Base-by-base conservation (phyloP, 1,284 basidiomycete species). In the Amylostereum chailletii region DNA sequence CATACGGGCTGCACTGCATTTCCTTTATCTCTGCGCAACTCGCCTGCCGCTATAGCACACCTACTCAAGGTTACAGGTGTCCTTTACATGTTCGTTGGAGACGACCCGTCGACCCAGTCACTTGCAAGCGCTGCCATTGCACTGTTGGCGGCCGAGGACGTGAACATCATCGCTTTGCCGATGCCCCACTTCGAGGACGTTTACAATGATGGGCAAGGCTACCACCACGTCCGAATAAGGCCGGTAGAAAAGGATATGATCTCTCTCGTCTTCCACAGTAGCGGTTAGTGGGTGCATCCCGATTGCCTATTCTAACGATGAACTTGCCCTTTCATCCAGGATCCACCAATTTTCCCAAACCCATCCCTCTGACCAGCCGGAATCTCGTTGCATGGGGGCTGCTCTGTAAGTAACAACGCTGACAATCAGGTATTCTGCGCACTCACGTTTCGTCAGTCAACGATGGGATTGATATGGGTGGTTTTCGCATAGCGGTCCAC, bases 271-370 rank as follows among this genome's bases (percentile, higher is more conserved):
- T 27, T 40, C 5, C 39, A 40, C 39, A 19, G 19, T 19, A 19
- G 19, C 19, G 19, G 19, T 40, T 27, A 40, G n/a, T 27, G 39
- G 39, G 39, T 40, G 39, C 39, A 27, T 40, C 39, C 39, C 5
- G 11, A 27, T 5, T n/a, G 29, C 5, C 5, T n/a, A 5, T 5
- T 6, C 11, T 40, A 27, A 40, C 39, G 29, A n/a, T 6, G n/a
- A 11, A 40, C n/a, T 27, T 40, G n/a, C n/a, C n/a, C 19, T 43
- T 43, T 9, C 42, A 43, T 29, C 10, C 42, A 58, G 59, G 59
- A 6, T 55, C 57, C 2, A 60, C 58, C 1, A 55, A 55, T 11
- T 55, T 53, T 44, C 59, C 59, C 1, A 61, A 61, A 42, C 58
- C 59, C 3, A 51, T 61, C 27, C 39, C 40, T 0, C 57, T 56